Conservation (phyloP, 768 basidiomycete genomes). For the Dentipellis sp. region DNA sequence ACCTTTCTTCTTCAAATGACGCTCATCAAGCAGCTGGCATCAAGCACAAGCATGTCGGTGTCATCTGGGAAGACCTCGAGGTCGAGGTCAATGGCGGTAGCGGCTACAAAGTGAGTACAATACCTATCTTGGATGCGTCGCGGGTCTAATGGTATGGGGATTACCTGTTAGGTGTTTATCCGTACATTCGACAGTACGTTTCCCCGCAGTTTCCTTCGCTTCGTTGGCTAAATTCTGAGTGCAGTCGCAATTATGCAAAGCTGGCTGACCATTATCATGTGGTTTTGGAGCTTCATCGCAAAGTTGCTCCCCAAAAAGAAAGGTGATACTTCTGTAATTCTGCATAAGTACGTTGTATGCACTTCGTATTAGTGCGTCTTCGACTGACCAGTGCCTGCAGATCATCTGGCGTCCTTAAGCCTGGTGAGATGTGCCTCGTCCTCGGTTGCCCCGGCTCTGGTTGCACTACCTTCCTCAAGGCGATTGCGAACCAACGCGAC, state of each 20-base stretch:
- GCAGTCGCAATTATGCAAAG: slow-evolving; percentile 3
- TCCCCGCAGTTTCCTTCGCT: background rate
- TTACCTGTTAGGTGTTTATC: slow-evolving; percentile 37
- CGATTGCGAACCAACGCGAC: slow-evolving; percentile 66
- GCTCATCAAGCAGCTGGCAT: slow-evolving; percentile 57
- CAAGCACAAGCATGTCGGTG: slow-evolving; percentile 67
- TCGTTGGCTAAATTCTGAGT: background rate
- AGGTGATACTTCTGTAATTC: background rate
- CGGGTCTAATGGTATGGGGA: background rate
- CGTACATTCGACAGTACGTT: slow-evolving; percentile 50
- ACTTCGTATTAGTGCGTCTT: background rate
- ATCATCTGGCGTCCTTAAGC: slow-evolving; percentile 10
- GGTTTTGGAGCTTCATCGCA: background rate
- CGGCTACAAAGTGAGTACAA: slow-evolving; percentile 41
- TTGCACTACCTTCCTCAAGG: slow-evolving; percentile 80
- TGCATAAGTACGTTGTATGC: slow-evolving; percentile 4
- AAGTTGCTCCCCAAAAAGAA: background rate
- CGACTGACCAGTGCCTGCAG: background rate
- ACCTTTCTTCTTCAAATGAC: slow-evolving; percentile 58
- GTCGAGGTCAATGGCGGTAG: slow-evolving; percentile 50
- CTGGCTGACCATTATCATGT: background rate
- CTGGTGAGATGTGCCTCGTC: slow-evolving; percentile 9
- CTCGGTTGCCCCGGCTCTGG: slow-evolving; percentile 73
- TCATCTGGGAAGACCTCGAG: slow-evolving; percentile 63
- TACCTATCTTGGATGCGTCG: background rate